Evolutionary conservation across 306 rosid genomes (phyloP), one percentile per base, ranked within the genome.

Genomic region (Castanopsis chinensis): DNA sequence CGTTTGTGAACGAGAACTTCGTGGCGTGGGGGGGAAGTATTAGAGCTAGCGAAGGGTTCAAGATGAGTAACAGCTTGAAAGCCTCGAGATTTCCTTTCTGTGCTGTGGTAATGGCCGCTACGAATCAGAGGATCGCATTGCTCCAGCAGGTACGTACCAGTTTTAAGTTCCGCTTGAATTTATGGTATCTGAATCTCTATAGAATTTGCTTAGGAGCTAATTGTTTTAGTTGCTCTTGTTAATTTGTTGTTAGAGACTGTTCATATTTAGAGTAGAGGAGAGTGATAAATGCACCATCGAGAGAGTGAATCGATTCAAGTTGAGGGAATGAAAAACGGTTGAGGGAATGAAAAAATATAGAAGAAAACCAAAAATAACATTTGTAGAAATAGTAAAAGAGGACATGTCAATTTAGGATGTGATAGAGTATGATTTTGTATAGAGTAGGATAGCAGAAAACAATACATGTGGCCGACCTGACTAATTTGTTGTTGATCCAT

Each of bases 1-100:
- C 88, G 3, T 96, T 89, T 64, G 85, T 96, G 6, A 93, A 96
- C 43, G 96, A 91, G 85, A 96, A 96, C 64, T 96, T 96, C 56
- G 97, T 96, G 19, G 83, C 93, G 15, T 96, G 99, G 99, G 98
- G 98, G 73, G 99, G 99, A 17, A 93, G 90, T 59, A 96, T 96
- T 76, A 81, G 98, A 28, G 85, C 92, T 8, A 93, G 94, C 76
- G 99, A 96, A 82, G 99, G 99, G 7, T 96, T 96, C 85, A 96
- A 93, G 96, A 96, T 93, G 99, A 90, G 97, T 81, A 93, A 96
- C 57, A 91, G 97, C 77, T 86, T 96, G 86, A 96, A 96, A 86
- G 99, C 99, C 11, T 93, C 99, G 0, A 55, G 97, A 17, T 96
- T 85, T 65, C 99, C 99, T 1, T 96, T 96, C 72, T 96, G 99